Evolutionary conservation across 2,329 filamentous ascomycete species (phyloP), one percentile per base, ranked within the genome.

Genomic region (Colletotrichum truncatum): DNA sequence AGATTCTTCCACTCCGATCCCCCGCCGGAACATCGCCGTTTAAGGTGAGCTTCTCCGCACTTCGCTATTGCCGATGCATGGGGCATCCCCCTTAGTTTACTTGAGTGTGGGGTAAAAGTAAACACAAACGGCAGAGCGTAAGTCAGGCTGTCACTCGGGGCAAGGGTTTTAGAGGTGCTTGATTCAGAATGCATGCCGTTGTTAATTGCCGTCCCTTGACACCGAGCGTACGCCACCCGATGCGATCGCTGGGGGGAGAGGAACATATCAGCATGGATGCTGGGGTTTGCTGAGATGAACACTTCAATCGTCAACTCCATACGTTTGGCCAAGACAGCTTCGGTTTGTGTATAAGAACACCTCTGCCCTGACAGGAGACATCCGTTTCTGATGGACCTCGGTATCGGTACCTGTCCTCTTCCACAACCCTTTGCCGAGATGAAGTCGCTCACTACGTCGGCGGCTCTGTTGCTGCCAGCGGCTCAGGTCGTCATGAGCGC

Each of bases 401-500:
- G 25, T 16, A 16, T 41, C 10, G 46, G 39, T 34, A 38, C 18
- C 21, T 53, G 30, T 41, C 39, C 52, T 28, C 16, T 43, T 10
- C 64, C 52, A 45, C 30, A 9, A 5, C 18, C 36, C 14, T 38
- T 60, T 32, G 36, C 46, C 54, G 28, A 60, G 39, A 67, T 67
- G 65, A 67, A 65, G 61, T 55, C 65, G 4, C 6, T 61, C 43
- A 52, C 39, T 14, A 48, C 56, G 28, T 61, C 65, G 16, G 54
- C 61, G 26, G 46, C 48, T 54, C 34, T 67, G 65, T 55, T 67
- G 36, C 57, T 39, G 26, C 62, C 62, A n/a, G 53, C 64, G n/a
- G 64, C 64, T n/a, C 66, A 64, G 10, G 18, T 25, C 46, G 66
- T 38, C 45, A 52, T 64, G 41, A 14, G 52, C 30, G 58, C 63